phyloP scores from a whole-genome alignment of 768 basidiomycete genomes.

The Tulasnella sp. region DNA sequence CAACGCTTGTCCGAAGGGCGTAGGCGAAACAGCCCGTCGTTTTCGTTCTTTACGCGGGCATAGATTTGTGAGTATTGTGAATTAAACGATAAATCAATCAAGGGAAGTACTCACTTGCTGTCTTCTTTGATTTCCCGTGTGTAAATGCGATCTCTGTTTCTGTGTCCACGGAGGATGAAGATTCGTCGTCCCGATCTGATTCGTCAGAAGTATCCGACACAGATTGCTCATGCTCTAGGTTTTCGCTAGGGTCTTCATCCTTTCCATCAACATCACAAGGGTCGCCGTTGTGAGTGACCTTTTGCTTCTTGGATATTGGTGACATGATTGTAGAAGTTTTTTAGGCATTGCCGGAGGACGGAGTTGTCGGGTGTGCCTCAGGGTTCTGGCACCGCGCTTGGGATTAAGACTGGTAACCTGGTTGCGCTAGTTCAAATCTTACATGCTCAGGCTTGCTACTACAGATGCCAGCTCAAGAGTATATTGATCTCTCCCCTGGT shows the following conservation, averaged over 20 bases:
- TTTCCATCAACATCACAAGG: slow-evolving; percentile 14
- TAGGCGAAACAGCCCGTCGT: slow-evolving; percentile 63
- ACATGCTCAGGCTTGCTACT: slow-evolving; percentile 2
- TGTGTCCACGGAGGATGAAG: slow-evolving; percentile 34
- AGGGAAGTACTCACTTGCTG: slow-evolving; percentile 34
- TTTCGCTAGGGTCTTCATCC: slow-evolving; percentile 5
- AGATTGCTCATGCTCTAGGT: slow-evolving; percentile 14
- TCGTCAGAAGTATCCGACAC: slow-evolving; percentile 8
- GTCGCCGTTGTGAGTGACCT: slow-evolving; percentile 27
- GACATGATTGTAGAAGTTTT: slow-evolving; percentile 32
- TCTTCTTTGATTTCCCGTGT: slow-evolving; percentile 63
- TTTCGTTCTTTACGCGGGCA: slow-evolving; percentile 45
- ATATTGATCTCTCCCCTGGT: background rate
- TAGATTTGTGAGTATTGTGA: background rate
- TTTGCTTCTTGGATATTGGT: slow-evolving; percentile 41
- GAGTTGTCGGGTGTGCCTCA: too few species aligned
- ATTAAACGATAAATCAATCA: background rate
- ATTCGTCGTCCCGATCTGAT: slow-evolving; percentile 21
- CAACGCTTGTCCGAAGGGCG: slow-evolving; percentile 64
- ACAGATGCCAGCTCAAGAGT: background rate
- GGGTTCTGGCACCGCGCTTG: background rate
- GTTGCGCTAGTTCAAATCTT: background rate
- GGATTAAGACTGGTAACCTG: background rate
- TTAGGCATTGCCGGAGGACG: background rate
- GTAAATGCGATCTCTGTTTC: slow-evolving; percentile 53